Conservation (phyloP, 2,329 filamentous ascomycete genomes). For the Mycosphaerella sp. region DNA sequence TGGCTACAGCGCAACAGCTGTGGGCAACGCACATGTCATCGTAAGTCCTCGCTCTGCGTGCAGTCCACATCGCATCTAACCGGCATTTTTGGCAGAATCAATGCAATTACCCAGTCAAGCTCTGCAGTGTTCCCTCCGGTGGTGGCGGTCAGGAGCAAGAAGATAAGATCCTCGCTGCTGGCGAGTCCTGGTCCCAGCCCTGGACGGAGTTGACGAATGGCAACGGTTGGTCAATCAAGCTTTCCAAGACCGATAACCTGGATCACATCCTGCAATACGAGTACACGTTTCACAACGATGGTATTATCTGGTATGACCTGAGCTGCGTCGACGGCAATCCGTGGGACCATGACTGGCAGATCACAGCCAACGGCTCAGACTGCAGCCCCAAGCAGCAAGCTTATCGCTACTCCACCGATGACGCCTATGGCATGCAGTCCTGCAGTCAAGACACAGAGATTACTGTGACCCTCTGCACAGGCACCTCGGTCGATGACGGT, state of each 20-base stretch:
- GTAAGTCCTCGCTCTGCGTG: neutral
- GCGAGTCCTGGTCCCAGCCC: conserved; percentile 29
- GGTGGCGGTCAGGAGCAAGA: conserved; percentile 24
- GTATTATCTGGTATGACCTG: conserved; percentile 37
- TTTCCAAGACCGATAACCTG: conserved; percentile 27
- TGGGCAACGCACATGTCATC: conserved; percentile 28
- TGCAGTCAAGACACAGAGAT: conserved; percentile 30
- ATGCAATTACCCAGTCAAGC: conserved; percentile 30
- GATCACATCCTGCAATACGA: conserved; percentile 34
- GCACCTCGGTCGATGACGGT: conserved; percentile 17
- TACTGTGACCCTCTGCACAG: conserved; percentile 35
- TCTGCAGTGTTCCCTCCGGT: conserved; percentile 28
- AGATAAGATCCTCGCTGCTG: conserved; percentile 24
- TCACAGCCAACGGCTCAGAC: conserved; percentile 25
- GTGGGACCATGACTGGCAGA: conserved; percentile 35
- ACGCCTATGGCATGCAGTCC: conserved; percentile 37
- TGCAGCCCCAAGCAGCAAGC: conserved; percentile 31
- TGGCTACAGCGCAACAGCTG: conserved; percentile 14
- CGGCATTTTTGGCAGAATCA: conserved; percentile 19
- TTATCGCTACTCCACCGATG: conserved; percentile 36
- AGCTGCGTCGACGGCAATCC: conserved; percentile 36
- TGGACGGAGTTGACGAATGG: conserved; percentile 33
- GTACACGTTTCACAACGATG: conserved; percentile 35
- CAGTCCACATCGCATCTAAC: neutral
- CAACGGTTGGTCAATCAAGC: conserved; percentile 37